Evolutionary conservation across 495 filamentous ascomycete genomes (phyloP).

Genomic region (Viridothelium virens): DNA sequence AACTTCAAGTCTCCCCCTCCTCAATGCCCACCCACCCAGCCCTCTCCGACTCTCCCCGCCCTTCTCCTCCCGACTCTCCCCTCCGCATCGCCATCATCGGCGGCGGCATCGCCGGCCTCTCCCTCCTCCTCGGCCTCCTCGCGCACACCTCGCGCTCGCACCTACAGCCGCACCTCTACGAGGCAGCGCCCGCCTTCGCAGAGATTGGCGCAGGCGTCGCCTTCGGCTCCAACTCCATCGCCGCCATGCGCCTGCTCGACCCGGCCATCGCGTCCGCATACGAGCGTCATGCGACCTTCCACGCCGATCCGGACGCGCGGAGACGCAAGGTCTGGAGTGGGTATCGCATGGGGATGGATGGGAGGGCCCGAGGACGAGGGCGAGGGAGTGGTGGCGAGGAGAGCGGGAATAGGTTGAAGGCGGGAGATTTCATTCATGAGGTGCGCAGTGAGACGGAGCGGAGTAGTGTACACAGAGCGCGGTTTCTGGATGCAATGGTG

Average conservation of each 20-base stretch:
- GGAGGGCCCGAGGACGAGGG: constrained; percentile 15
- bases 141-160: neutral
- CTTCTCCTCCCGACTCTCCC: neutral
- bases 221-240: constrained; percentile 51
- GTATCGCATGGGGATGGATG: constrained; percentile 9
- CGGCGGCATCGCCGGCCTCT: constrained; percentile 11
- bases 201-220: constrained; percentile 41
- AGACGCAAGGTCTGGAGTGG: neutral
- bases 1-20: neutral
- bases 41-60: neutral
- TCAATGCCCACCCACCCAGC: neutral
- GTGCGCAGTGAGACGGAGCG: constrained; percentile 21
- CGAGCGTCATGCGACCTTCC: neutral
- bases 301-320: neutral
- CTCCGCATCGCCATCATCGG: constrained; percentile 10
- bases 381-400: constrained; percentile 23
- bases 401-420: constrained; percentile 35
- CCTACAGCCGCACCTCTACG: constrained; percentile 3
- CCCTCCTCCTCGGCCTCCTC: constrained; percentile 12
- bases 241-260: constrained; percentile 27
- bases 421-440: constrained; percentile 32
- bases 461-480: constrained; percentile 47
- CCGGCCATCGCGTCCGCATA: neutral
- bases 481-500: constrained; percentile 54
- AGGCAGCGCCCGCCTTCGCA: neutral